Evolutionary conservation across 129 eudicot genomes (phyloP).

Genomic region (Helichrysum umbraculigerum): DNA sequence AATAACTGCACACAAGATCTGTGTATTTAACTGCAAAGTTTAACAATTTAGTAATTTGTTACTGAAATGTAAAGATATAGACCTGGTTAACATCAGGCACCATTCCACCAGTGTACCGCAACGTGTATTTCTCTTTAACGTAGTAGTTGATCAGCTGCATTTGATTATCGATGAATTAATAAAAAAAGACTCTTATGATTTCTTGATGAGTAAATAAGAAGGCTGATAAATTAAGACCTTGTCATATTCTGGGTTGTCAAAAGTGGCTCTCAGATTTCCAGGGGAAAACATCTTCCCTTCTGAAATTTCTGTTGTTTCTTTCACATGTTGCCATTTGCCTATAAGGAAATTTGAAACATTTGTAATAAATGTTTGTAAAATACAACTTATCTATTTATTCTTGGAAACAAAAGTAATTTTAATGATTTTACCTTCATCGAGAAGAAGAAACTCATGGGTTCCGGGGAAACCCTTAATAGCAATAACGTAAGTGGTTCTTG

Average conservation of each 20-base stretch:
- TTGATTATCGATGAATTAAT: neutral
- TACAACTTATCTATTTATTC: neutral
- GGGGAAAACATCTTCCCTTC: constrained; percentile 99
- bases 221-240: constrained; percentile 42
- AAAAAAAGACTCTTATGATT: neutral
- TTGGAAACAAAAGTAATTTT: neutral
- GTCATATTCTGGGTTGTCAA: constrained; percentile 86
- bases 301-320: constrained; percentile 87
- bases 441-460: constrained; percentile 94
- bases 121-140: constrained; percentile 87
- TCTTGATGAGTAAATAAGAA: constrained; percentile 13
- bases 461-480: constrained; percentile 87
- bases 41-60: neutral
- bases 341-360: neutral
- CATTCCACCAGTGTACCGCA: constrained; percentile 99
- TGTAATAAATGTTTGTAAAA: neutral
- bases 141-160: constrained; percentile 84
- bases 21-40: neutral
- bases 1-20: neutral
- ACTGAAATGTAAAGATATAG: constrained; percentile 5
- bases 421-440: constrained; percentile 75
- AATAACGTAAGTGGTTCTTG: constrained; percentile 91
- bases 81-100: constrained; percentile 99
- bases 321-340: constrained; percentile 99
- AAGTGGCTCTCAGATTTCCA: constrained; percentile 94